phyloP scores from a whole-genome alignment of 352 stramenopile genomes.

The Pythium coloratum region DNA sequence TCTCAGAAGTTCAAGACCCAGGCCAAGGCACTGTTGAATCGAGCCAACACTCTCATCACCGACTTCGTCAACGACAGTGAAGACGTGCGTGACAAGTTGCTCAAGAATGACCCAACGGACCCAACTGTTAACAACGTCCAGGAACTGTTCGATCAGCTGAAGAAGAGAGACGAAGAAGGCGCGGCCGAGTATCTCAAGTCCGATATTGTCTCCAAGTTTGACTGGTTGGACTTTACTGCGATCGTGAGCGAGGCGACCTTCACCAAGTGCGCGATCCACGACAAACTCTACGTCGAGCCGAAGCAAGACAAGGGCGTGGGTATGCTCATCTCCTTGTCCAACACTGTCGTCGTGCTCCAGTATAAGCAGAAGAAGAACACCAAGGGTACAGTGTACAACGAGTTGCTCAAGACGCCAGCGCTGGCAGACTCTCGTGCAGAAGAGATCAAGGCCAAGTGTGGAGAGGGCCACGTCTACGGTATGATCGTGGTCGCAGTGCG shows the following conservation, averaged over 20 bases:
- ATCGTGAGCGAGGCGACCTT: background rate
- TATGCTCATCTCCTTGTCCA: background rate
- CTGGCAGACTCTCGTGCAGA: background rate
- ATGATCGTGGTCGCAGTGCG: background rate
- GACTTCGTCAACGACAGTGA: slow-evolving; percentile 5
- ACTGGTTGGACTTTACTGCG: slow-evolving; percentile 3
- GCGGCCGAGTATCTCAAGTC: background rate
- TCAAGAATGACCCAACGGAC: background rate
- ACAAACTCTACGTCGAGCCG: background rate
- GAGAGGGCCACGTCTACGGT: background rate
- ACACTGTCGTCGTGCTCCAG: background rate
- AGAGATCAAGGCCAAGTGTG: background rate
- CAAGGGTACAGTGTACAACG: background rate
- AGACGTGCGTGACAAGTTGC: background rate
- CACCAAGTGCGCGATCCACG: background rate
- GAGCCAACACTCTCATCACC: background rate
- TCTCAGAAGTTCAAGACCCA: background rate
- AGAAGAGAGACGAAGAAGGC: background rate
- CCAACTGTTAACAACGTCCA: background rate
- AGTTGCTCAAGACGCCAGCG: background rate
- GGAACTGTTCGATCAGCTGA: background rate
- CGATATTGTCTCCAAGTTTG: background rate
- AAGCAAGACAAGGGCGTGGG: background rate
- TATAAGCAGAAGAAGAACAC: background rate
- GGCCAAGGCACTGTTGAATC: background rate